Conservation (phyloP, 2,329 filamentous ascomycete genomes). For the Macroventuria anomochaeta region DNA sequence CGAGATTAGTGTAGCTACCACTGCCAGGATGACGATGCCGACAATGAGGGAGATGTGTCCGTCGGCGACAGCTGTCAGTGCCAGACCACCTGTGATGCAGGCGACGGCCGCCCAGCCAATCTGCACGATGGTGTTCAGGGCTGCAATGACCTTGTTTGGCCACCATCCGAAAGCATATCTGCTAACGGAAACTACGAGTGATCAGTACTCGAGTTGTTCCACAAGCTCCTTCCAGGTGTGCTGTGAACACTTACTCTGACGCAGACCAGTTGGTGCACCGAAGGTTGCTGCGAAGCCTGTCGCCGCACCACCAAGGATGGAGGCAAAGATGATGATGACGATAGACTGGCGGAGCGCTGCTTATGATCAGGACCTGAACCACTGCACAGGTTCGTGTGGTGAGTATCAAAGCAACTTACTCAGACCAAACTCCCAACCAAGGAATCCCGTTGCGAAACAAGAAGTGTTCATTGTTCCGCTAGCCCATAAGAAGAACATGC, state of each 20-base stretch:
- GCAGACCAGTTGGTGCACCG: constrained; percentile 51
- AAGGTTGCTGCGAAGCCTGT: constrained; percentile 53
- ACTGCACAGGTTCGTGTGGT: neutral
- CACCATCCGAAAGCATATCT: constrained; percentile 57
- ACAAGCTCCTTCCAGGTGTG: constrained; percentile 29
- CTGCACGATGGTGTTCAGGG: constrained; percentile 57
- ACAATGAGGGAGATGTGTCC: constrained; percentile 54
- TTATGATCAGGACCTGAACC: constrained; percentile 2
- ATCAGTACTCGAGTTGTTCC: neutral
- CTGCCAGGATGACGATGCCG: constrained; percentile 53
- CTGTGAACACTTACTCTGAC: constrained; percentile 40
- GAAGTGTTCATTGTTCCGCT: constrained; percentile 52
- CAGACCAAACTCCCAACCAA: constrained; percentile 58
- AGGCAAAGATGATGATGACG: constrained; percentile 51
- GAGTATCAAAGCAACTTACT: constrained; percentile 24
- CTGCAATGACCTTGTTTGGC: constrained; percentile 56
- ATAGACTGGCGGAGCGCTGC: constrained; percentile 52
- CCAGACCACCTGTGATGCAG: constrained; percentile 53
- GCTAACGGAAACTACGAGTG: constrained; percentile 3
- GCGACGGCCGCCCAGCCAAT: constrained; percentile 53
- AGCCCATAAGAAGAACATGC: constrained; percentile 55
- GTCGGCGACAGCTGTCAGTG: constrained; percentile 51
- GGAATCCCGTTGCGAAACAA: constrained; percentile 49
- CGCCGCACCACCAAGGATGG: constrained; percentile 50
- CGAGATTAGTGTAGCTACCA: constrained; percentile 47